Evolutionary conservation across 1,284 basidiomycete genomes (phyloP).

Genomic region (Apiotrichum mycotoxinovorans): DNA sequence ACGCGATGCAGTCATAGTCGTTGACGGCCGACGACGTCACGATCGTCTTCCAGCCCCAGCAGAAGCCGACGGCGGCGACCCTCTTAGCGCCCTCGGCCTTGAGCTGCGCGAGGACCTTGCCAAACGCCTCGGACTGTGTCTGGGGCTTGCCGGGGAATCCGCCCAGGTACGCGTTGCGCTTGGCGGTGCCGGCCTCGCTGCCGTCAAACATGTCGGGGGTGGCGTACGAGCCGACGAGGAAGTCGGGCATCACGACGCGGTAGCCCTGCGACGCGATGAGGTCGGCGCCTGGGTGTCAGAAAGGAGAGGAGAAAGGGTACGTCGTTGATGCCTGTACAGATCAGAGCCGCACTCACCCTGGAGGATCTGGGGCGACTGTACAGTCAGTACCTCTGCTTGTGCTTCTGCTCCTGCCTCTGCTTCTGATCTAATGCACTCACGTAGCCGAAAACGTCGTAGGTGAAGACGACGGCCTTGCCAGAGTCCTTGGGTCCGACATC

Average conservation of each 20-base stretch:
- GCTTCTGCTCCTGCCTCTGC: too few species aligned
- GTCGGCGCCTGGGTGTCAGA: conserved; percentile 44
- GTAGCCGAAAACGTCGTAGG: conserved; percentile 49
- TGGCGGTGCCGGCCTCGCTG: conserved; percentile 24
- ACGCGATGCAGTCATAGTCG: conserved; percentile 35
- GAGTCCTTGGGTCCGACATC: conserved; percentile 36
- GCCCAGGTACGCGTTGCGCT: conserved; percentile 34
- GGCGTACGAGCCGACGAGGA: conserved; percentile 48
- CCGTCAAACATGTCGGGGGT: conserved; percentile 41
- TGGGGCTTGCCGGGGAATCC: conserved; percentile 36
- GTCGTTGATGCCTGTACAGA: too few species aligned
- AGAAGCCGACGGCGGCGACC: conserved; percentile 50
- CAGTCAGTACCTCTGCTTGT: background rate
- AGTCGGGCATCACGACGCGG: conserved; percentile 53
- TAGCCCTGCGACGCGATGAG: conserved; percentile 47
- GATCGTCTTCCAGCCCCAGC: conserved; percentile 49
- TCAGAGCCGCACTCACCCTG: conserved; percentile 49
- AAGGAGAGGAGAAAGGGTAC: too few species aligned
- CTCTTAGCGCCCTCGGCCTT: conserved; percentile 39
- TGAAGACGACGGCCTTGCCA: conserved; percentile 35
- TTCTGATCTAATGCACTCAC: background rate
- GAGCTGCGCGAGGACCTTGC: conserved; percentile 39
- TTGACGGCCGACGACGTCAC: conserved; percentile 23
- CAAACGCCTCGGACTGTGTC: conserved; percentile 36
- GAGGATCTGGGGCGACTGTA: conserved; percentile 48